Evolutionary conservation across 2,329 filamentous ascomycete species (phyloP), one percentile per base, ranked within the genome.

Genomic region (Didymella lethalis): DNA sequence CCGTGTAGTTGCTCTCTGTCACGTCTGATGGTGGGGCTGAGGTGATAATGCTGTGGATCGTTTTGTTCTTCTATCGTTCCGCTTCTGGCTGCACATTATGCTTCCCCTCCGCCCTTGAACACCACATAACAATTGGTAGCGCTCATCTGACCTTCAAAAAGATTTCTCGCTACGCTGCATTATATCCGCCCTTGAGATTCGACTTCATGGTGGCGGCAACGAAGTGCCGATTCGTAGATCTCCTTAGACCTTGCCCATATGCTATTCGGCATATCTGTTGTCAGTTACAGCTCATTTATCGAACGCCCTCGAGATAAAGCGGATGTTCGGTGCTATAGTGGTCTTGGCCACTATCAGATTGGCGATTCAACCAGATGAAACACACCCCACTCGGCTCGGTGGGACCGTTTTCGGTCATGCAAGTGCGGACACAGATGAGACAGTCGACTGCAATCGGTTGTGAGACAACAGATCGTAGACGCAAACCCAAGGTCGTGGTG

Each of bases 391-490:
- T 12, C 18, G 38, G 38, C 14, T 47, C 8, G 41, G 12, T 36
- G 11, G 7, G 34, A 32, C 25, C 40, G 46, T n/a, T 8, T 2
- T 20, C 6, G 12, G 23, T 16, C 40, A 28, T 7, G 20, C 45
- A 25, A 20, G 34, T 41, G 34, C 38, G 56, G 50, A 59, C 23
- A 32, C 26, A 49, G 38, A 47, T 51, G 16, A 49, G 45, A 32
- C 40, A 51, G 26, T 16, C 16, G 18, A 43, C 26, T 40, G 41
- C 29, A 34, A 47, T 54, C 56, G 50, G 50, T 31, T 7, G 32
- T 41, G 7, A 44, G 56, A 59, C 43, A 46, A 32, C 3, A 51
- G 47, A 54, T 54, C 28, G 41, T 41, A 23, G 25, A 20, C 20
- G 46, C 41, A 50, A 36, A 50, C n/a, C n/a, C 10, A 14, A 25